Conservation (phyloP, 2,329 filamentous ascomycete genomes). For the Celoporthe dispersa region DNA sequence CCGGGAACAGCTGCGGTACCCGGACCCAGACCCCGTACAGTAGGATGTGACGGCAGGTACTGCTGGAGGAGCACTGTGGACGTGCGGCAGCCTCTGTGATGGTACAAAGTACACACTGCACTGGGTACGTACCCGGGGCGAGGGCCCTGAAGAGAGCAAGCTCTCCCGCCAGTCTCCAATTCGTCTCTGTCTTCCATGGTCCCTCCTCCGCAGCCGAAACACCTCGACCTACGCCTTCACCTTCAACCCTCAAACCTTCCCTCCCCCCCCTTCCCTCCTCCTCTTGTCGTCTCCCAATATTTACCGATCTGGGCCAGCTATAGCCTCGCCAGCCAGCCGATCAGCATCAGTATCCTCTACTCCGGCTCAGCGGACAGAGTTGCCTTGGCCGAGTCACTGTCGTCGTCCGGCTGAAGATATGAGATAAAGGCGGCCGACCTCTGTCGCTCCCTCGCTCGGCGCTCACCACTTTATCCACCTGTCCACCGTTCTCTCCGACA, state of each 20-base stretch:
- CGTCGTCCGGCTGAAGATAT: background rate
- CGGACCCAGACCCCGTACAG: conserved; percentile 1
- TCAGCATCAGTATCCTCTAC: background rate
- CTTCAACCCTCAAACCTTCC: background rate
- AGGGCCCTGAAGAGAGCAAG: conserved; percentile 10
- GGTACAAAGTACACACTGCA: background rate
- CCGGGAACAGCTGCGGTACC: conserved; percentile 2
- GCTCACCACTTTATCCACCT: background rate
- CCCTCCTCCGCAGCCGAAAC: conserved; percentile 6
- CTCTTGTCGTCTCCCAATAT: background rate
- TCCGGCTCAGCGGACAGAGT: background rate
- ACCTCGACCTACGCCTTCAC: conserved; percentile 2
- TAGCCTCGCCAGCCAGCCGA: background rate
- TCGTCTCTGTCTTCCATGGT: conserved; percentile 9
- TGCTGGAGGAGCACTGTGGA: background rate
- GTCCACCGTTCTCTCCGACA: background rate
- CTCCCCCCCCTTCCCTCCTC: background rate
- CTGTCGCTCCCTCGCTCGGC: conserved; percentile 5
- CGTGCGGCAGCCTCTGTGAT: background rate
- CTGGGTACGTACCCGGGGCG: conserved; percentile 2
- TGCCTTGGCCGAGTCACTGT: background rate
- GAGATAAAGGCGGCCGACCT: conserved; percentile 6
- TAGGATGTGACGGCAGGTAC: background rate
- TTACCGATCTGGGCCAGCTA: background rate
- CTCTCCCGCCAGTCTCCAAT: conserved; percentile 20